Percentiles rank a stretch among this genome's conserved stretches.
Evolutionary conservation across 1,284 basidiomycete genomes (phyloP).

Genomic region (Ustilago xerochloae): DNA sequence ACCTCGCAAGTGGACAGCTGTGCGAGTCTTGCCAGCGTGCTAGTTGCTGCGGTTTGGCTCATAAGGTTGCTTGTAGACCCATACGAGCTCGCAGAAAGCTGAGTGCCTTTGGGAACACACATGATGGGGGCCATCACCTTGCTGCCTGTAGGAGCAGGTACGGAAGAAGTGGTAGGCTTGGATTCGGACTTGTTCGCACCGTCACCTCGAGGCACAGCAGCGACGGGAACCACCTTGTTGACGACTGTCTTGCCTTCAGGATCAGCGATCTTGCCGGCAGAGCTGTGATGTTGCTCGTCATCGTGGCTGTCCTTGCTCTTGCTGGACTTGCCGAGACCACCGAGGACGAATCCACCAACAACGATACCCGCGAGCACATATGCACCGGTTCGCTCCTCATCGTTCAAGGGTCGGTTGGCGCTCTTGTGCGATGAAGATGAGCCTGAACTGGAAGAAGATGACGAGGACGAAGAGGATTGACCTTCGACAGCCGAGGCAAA

Average conservation of each 20-base stretch:
- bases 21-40: conserved; percentile 31
- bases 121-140: conserved; percentile 44
- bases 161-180: conserved; percentile 25
- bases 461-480: conserved; percentile 25
- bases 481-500: conserved; percentile 20
- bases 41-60: background rate
- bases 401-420: conserved; percentile 71
- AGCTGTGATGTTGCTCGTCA: conserved; percentile 9
- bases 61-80: no score
- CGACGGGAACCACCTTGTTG: conserved; percentile 19
- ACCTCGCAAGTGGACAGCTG: conserved; percentile 54
- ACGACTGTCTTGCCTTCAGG: conserved; percentile 12
- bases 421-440: conserved; percentile 19
- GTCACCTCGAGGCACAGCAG: conserved; percentile 32
- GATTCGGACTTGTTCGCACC: conserved; percentile 8
- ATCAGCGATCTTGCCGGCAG: background rate
- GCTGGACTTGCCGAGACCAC: conserved; percentile 69
- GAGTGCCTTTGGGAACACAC: conserved; percentile 46
- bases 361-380: conserved; percentile 74
- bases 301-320: conserved; percentile 23
- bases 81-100: no score
- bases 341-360: conserved; percentile 73
- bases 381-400: conserved; percentile 73
- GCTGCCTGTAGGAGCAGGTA: conserved; percentile 34
- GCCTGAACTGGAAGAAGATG: conserved; percentile 22